A percentile compares a stretch with the other conserved stretches of the same genome.
Evolutionary conservation across 371 early-diverging fungal genomes (phyloP).

Genomic region (Rhizomucor miehei): DNA sequence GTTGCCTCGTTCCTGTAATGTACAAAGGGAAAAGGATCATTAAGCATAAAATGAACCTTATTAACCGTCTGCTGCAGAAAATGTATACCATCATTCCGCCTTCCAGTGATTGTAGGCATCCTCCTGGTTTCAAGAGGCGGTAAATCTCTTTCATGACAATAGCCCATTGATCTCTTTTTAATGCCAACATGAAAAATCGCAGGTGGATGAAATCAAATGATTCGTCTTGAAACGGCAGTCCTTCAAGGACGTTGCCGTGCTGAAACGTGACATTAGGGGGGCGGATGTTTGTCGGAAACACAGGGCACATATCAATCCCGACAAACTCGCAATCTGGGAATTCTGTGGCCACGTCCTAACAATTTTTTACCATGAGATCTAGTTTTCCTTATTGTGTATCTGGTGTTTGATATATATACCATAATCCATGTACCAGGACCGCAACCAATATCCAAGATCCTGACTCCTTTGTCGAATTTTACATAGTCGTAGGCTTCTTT

Average conservation of each 20-base stretch:
- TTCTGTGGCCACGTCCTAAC: conserved; percentile 41
- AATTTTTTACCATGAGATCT: neutral
- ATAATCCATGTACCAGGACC: conserved; percentile 19
- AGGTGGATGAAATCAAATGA: conserved; percentile 61
- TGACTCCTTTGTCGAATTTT: conserved; percentile 9
- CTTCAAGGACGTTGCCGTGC: conserved; percentile 41
- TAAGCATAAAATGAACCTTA: neutral
- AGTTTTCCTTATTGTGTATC: no score
- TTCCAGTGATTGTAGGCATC: conserved; percentile 55
- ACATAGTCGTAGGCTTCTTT: conserved; percentile 7
- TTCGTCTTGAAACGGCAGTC: conserved; percentile 55
- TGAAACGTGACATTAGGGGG: conserved; percentile 47
- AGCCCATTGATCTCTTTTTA: conserved; percentile 50
- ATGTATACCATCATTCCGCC: conserved; percentile 34
- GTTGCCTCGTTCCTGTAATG: conserved; percentile 32
- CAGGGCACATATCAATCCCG: conserved; percentile 54
- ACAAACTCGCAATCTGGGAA: conserved; percentile 50
- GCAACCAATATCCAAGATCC: conserved; percentile 20
- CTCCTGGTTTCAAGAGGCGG: conserved; percentile 57
- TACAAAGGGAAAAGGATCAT: neutral
- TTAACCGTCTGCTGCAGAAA: conserved; percentile 4
- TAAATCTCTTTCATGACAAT: conserved; percentile 43
- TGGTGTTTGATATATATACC: no score
- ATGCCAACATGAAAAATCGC: conserved; percentile 50
- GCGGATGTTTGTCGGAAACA: conserved; percentile 48